Evolutionary conservation across 2,329 filamentous ascomycete species (phyloP), one percentile per base, ranked within the genome.

Genomic region (Aciculosporium take): DNA sequence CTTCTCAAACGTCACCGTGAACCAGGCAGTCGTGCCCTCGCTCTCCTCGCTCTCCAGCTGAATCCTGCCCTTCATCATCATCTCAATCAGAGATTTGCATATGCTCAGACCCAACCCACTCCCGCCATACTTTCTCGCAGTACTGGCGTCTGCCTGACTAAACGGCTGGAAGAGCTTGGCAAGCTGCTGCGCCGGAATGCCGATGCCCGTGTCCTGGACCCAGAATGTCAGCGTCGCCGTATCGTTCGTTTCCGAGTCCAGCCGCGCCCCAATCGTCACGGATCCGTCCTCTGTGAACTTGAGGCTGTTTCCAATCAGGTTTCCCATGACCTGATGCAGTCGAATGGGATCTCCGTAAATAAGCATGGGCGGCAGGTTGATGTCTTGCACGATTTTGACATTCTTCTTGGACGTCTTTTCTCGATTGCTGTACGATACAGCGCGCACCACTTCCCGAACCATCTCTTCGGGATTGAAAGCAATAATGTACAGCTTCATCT

Each of bases 31-130:
- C 2, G 77, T 89, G 12, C 84, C 84, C 6, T 75, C 65, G 7
- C 77, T 78, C 45, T 85, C 78, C 31, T 76, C 69, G 48, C 84
- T 91, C 46, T 91, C 81, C 1, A 95, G 72, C 61, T 79, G 79
- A 46, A 95, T 93, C 46, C 73, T 78, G 32, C 88, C 88, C 46
- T 84, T 79, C 74, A 95, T 88, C 61, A 94, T 88, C 17, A 84
- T 85, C 62, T 94, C 84, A 46, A 95, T 87, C 33, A 95, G 77
- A 1, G 84, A 88, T 61, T 94, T 94, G 72, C 88, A 94, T 49
- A 95, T 95, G 54, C 84, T 93, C 33, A 95, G 69, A 2, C 88
- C 88, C 2, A 95, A 76, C 20, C 88, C 88, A 50, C 86, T 94
- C 33, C 88, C 88, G 31, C 88, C 88, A 51, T 94, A 95, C 55